These are phyloP conservation scores for Luffa acutangula DNA, from an alignment of 306 rosid species.

Conservation along the genomic window DNA sequence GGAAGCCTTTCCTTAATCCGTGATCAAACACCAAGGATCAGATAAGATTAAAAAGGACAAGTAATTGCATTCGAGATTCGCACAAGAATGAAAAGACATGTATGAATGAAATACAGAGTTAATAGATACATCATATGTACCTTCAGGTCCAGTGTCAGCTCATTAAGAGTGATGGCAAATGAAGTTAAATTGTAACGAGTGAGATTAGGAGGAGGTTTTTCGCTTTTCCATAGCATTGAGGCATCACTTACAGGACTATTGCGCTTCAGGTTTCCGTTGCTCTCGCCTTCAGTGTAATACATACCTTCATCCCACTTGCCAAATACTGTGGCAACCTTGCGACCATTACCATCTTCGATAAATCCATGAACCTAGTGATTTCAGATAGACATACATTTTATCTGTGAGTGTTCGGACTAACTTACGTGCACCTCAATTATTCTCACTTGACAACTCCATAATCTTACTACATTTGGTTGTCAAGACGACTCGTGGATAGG, in stretches of 20 bases:
- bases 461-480: neutral
- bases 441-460: neutral
- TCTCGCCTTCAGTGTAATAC: constrained; percentile 51
- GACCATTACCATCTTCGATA: constrained; percentile 63
- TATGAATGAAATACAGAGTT: constrained; percentile 20
- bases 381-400: no score
- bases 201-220: constrained; percentile 46
- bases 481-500: neutral
- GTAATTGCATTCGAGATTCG: constrained; percentile 28
- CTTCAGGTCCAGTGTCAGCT: constrained; percentile 75
- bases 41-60: constrained; percentile 56
- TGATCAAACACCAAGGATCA: constrained; percentile 83
- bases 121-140: constrained; percentile 38
- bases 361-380: constrained; percentile 63
- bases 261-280: constrained; percentile 41
- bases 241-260: constrained; percentile 31
- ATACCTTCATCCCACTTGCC: constrained; percentile 96
- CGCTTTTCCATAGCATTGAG: constrained; percentile 69
- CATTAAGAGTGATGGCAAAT: constrained; percentile 81
- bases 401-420: neutral
- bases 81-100: constrained; percentile 20
- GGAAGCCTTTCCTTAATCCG: constrained; percentile 99
- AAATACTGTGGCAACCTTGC: constrained; percentile 55
- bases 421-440: neutral
- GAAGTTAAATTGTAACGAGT: constrained; percentile 97